Evolutionary conservation across 345 rosid genomes (phyloP).

Genomic region (Eucalyptus shirleyi): DNA sequence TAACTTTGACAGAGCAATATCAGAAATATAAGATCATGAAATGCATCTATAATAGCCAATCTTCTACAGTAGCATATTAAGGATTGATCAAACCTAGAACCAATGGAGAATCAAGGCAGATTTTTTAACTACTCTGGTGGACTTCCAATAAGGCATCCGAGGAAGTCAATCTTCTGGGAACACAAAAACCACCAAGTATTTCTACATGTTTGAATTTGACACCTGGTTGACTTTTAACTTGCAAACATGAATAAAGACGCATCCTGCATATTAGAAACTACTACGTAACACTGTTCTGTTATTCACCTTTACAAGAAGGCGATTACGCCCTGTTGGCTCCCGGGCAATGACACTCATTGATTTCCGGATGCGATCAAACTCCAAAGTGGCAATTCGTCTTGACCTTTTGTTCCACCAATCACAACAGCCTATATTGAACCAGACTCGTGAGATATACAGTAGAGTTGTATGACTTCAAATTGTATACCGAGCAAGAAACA

Average conservation of each 20-base stretch:
- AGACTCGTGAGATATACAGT: background rate
- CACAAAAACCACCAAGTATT: background rate
- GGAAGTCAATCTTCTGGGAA: background rate
- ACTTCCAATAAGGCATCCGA: background rate
- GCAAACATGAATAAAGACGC: background rate
- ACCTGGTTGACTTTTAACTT: background rate
- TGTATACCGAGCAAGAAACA: background rate
- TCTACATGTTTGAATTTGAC: background rate
- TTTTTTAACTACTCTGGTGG: background rate
- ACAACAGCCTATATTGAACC: constrained; percentile 35
- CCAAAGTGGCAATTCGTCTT: constrained; percentile 69
- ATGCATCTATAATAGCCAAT: background rate
- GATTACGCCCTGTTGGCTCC: constrained; percentile 52
- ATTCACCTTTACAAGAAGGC: constrained; percentile 84
- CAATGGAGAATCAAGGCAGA: background rate
- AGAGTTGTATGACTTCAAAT: background rate
- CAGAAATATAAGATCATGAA: background rate
- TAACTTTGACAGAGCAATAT: background rate
- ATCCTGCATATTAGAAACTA: background rate
- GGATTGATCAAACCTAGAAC: background rate
- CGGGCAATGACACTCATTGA: constrained; percentile 80
- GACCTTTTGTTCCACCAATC: constrained; percentile 77
- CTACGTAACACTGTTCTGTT: background rate
- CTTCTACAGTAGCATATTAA: background rate
- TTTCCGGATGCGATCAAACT: constrained; percentile 82